phyloP scores from a whole-genome alignment of 176 grass and related monocot genomes.

The Hsuehochloa calcarea region DNA sequence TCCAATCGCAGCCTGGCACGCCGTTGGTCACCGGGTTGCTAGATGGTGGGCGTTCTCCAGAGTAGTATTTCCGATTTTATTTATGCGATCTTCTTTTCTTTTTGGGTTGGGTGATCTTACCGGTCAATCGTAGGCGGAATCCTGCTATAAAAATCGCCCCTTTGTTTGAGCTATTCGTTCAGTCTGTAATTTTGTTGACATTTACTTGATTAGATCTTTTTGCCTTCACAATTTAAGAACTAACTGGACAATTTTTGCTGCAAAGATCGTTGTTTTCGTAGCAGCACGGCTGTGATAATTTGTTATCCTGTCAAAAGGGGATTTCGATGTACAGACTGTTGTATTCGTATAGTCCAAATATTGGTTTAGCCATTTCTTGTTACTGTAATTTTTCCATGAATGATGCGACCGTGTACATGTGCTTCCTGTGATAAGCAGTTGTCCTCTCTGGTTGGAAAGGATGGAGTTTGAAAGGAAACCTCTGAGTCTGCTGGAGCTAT shows the following conservation, averaged over 20 bases:
- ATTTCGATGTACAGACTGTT: not conserved
- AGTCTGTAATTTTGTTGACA: not conserved
- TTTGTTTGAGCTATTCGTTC: not conserved
- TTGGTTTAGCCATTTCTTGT: not conserved
- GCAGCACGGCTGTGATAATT: not conserved
- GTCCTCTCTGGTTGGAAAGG: not conserved
- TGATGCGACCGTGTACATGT: not conserved
- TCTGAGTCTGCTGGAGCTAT: slow-evolving; percentile 48
- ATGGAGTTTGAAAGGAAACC: slow-evolving; percentile 43
- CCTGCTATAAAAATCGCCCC: not conserved
- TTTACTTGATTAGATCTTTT: not conserved
- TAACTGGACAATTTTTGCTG: not conserved
- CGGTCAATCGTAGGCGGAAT: not conserved
- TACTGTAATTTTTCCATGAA: not conserved
- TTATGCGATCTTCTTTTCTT: not conserved
- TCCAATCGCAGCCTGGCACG: too few species aligned
- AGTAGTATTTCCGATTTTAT: too few species aligned
- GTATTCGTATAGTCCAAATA: not conserved
- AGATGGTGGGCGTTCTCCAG: too few species aligned
- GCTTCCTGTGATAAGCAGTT: not conserved
- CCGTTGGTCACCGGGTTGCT: too few species aligned
- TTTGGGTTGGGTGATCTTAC: not conserved
- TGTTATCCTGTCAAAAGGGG: not conserved
- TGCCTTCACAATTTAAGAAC: not conserved
- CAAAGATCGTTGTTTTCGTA: not conserved